phyloP scores from a whole-genome alignment of 768 basidiomycete genomes.

The Serendipita indica region DNA sequence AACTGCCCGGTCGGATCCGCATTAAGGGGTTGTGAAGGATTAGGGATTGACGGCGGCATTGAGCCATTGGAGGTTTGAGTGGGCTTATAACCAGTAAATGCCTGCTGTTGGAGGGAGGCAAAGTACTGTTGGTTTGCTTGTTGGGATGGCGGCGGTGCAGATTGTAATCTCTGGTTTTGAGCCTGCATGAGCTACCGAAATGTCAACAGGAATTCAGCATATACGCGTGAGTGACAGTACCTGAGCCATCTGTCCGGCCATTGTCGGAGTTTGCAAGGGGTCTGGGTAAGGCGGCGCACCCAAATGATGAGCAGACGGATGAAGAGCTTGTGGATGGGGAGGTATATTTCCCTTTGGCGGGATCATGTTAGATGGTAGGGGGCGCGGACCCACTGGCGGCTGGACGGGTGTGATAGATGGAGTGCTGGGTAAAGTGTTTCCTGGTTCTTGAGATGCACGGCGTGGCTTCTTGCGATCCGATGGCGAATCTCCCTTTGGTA shows the following conservation, averaged over 20 bases:
- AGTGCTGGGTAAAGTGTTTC: neutral
- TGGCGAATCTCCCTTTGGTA: neutral
- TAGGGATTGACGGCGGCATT: neutral
- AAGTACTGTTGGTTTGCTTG: neutral
- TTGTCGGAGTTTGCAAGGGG: neutral
- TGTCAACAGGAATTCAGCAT: neutral
- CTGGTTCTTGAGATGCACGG: neutral
- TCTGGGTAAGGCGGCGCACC: no score
- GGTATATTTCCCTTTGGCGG: no score
- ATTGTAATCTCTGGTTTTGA: neutral
- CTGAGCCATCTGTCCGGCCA: neutral
- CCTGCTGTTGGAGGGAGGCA: neutral
- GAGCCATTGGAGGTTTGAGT: neutral
- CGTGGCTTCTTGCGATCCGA: neutral
- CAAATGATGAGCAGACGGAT: no score
- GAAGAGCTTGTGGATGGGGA: no score
- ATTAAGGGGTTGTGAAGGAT: neutral
- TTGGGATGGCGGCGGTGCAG: neutral
- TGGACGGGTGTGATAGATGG: constrained; percentile 1
- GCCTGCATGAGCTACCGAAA: neutral
- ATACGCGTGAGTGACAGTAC: neutral
- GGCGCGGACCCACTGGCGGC: neutral
- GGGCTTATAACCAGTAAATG: neutral
- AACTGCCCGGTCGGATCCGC: neutral
- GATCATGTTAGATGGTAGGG: neutral